Evolutionary conservation across 2,329 filamentous ascomycete species (phyloP).

Genomic region (Diaporthe caulivora): DNA sequence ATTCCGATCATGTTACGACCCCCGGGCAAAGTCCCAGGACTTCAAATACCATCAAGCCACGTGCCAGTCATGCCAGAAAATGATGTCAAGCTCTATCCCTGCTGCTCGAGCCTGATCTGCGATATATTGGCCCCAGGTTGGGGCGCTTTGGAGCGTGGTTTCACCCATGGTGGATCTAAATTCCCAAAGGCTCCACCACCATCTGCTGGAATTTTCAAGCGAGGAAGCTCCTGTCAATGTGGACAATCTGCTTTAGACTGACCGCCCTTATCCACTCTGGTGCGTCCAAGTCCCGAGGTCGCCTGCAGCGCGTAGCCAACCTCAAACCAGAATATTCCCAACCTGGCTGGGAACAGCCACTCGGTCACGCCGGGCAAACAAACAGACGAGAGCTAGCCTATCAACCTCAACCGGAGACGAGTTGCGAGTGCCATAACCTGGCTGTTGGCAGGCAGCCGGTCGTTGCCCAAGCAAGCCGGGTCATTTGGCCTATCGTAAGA

Average conservation of each 20-base stretch:
- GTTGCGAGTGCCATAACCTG: neutral
- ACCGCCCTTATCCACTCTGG: conserved; percentile 13
- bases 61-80: conserved; percentile 30
- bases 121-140: conserved; percentile 27
- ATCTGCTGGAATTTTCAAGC: conserved; percentile 30
- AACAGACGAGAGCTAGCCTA: neutral
- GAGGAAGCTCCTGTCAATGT: conserved; percentile 19
- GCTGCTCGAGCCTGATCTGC: conserved; percentile 27
- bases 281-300: conserved; percentile 24
- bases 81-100: conserved; percentile 31
- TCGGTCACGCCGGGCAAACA: conserved; percentile 5
- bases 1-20: conserved; percentile 10
- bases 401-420: neutral
- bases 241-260: conserved; percentile 11
- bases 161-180: conserved; percentile 25
- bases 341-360: neutral
- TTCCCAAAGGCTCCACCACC: conserved; percentile 18
- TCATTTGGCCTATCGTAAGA: conserved; percentile 13
- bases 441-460: neutral
- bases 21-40: conserved; percentile 8
- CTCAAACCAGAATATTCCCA: neutral
- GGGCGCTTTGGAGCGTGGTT: conserved; percentile 18
- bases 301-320: neutral
- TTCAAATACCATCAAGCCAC: conserved; percentile 32
- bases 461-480: neutral